Percentiles rank a stretch among this genome's conserved stretches.
Evolutionary conservation across 129 eudicot genomes (phyloP).

Genomic region (Artemisia argyi): DNA sequence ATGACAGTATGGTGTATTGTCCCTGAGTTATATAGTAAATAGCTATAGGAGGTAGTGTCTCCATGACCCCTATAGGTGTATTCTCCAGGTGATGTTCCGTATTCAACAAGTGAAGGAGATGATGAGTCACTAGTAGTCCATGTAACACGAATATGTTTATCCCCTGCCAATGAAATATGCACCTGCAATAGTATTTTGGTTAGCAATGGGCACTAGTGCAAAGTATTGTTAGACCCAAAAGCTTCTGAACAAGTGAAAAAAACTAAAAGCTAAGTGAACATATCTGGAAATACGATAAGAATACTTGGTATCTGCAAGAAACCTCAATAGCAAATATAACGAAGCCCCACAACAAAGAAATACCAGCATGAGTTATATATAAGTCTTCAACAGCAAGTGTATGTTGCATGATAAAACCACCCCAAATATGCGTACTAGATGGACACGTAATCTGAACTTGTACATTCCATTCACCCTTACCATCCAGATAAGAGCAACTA

Average conservation of each 20-base stretch:
- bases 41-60: constrained; percentile 67
- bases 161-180: constrained; percentile 87
- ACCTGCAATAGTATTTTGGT: constrained; percentile 54
- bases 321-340: neutral
- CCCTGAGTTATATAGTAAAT: constrained; percentile 67
- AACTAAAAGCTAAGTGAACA: neutral
- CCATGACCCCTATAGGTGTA: constrained; percentile 58
- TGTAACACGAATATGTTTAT: constrained; percentile 63
- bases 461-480: neutral
- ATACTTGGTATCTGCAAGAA: constrained; percentile 11
- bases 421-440: neutral
- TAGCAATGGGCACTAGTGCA: constrained; percentile 2
- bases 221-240: too few species aligned
- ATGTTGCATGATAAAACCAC: neutral
- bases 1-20: constrained; percentile 86
- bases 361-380: neutral
- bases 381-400: neutral
- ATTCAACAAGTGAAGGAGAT: constrained; percentile 73
- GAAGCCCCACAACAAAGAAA: neutral
- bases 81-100: constrained; percentile 73
- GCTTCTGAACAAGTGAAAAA: neutral
- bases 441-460: neutral
- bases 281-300: neutral
- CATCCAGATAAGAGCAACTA: neutral
- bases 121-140: constrained; percentile 63